Conservation (phyloP, 176 grass and related monocot species). For the Ananas comosus region DNA sequence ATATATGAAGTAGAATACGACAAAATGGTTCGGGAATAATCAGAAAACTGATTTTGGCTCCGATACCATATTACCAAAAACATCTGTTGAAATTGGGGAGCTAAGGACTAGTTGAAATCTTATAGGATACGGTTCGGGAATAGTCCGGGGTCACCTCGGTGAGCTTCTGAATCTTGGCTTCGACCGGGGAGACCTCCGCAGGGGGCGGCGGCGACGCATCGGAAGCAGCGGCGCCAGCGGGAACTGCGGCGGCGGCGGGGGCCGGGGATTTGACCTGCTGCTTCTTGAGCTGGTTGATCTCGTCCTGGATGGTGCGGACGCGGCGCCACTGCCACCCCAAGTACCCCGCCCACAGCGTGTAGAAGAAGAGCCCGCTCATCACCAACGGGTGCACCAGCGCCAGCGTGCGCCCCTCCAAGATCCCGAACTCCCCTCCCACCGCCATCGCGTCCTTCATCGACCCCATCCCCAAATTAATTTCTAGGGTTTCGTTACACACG, state of each 20-base stretch:
- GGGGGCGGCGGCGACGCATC: background rate
- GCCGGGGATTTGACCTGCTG: conserved; percentile 60
- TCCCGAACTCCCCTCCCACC: conserved; percentile 63
- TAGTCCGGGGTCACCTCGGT: conserved; percentile 29
- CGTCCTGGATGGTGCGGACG: conserved; percentile 78
- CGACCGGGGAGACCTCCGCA: conserved; percentile 30
- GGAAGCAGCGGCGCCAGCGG: conserved; percentile 15
- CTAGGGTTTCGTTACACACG: background rate
- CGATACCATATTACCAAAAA: too few relatives aligned
- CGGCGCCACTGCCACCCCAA: conserved; percentile 97
- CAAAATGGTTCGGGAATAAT: too few relatives aligned
- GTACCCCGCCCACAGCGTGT: conserved; percentile 89
- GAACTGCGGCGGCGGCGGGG: conserved; percentile 25
- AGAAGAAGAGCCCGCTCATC: conserved; percentile 77
- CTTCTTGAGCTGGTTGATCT: conserved; percentile 84
- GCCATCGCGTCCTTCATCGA: conserved; percentile 36
- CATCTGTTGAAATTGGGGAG: too few relatives aligned
- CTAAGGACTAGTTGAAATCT: too few relatives aligned
- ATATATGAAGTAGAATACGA: too few relatives aligned
- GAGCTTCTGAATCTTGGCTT: conserved; percentile 70
- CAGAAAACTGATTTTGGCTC: too few relatives aligned
- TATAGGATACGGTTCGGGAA: background rate
- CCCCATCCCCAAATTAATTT: background rate
- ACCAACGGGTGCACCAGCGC: conserved; percentile 71
- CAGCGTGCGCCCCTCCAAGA: conserved; percentile 66